Evolutionary conservation across 257 asterid species (phyloP), one percentile per base, ranked within the genome.

Genomic region (Fraxinus cuspidata): DNA sequence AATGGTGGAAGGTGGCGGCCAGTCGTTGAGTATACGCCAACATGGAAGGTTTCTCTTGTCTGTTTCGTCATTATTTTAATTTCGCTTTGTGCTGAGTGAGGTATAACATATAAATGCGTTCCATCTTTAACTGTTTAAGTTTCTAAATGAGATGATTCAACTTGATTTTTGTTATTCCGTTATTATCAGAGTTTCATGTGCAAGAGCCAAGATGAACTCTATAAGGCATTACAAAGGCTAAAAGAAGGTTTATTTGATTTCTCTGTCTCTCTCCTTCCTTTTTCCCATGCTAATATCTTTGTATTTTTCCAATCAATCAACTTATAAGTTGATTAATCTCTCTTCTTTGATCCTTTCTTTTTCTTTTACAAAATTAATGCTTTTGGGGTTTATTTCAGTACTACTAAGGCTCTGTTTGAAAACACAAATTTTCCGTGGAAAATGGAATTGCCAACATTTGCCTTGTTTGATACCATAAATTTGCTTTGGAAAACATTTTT

Each of bases 361-460:
- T 49, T 15, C 19, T 37, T 7, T 72, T 82, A 81, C 93, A 95
- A 98, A 95, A 81, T 77, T 95, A 87, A 93, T 95, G 99, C 94
- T 94, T 77, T 67, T 90, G 93, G 98, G 99, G 64, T 95, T 95
- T 34, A 89, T 95, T 78, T 92, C 99, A 27, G 89, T 95, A 28
- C 84, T 95, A 7, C 70, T 95, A 38, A 91, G n/a, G n/a, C n/a
- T n/a, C n/a, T n/a, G n/a, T n/a, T n/a, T n/a, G n/a, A n/a, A n/a
- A n/a, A n/a, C n/a, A n/a, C n/a, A n/a, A n/a, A n/a, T n/a, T n/a
- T n/a, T n/a, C n/a, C n/a, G n/a, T n/a, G n/a, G n/a, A n/a, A n/a
- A n/a, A n/a, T n/a, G n/a, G n/a, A n/a, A n/a, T n/a, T n/a, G n/a
- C n/a, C n/a, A n/a, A n/a, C n/a, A n/a, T n/a, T n/a, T n/a, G n/a